Evolutionary conservation across 2,329 filamentous ascomycete genomes (phyloP), one percentile per base, ranked within the genome.

Genomic region (Camptophora hylomeconis): DNA sequence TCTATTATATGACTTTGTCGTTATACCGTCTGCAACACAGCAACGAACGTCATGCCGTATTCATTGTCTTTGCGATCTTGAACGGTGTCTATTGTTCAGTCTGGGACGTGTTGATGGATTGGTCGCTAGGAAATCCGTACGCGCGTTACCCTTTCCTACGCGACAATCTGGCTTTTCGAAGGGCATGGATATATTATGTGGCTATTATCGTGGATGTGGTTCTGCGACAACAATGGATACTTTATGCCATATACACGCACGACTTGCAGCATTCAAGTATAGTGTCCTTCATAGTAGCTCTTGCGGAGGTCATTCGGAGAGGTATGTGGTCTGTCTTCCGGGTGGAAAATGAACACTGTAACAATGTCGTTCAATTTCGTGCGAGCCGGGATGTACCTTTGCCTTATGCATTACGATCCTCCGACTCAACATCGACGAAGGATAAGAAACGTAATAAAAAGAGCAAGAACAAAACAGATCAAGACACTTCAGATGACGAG

Each of bases 51-150:
- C 60, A 63, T 35, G 79, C 73, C 0, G 51, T 83, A 2, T 95
- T 92, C 51, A 77, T 92, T 37, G 66, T 72, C 0, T 83, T 86
- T 44, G 82, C 83, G 0, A 63, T 67, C n/a, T 54, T 92, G 40
- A 98, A 94, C 50, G 69, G 75, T 24, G 55, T 92, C 16, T 95
- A 94, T 53, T 76, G 70, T 43, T 83, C 76, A 7, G 68, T 93
- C 22, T 98, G 89, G 89, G 89, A 98, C 50, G 59, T 98, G 2
- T 74, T 83, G 40, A 94, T 95, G 80, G 89, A 98, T 53, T 95
- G 89, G 67, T 89, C 80, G 34, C 65, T 94, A n/a, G 67, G 87
- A 3, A 84, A 94, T 44, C 67, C 78, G 0, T 72, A 76, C 31
- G 71, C 80, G 0, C 68, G 70, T 7, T 63, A 80, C 40, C 67